Conservation (phyloP, 768 basidiomycete species). For the Kwoniella dendrophila region DNA sequence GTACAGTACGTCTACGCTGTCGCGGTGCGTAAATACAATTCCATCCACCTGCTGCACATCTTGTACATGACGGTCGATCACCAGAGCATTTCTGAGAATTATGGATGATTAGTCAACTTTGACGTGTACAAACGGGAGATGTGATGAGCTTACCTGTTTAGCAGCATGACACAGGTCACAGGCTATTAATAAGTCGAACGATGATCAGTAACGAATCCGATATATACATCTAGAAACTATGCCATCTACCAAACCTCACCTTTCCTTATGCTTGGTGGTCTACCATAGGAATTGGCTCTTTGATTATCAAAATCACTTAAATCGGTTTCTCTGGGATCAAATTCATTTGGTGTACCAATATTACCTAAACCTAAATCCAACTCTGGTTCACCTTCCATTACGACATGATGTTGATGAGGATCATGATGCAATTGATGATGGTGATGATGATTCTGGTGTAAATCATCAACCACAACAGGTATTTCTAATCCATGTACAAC, state of each 20-base stretch:
- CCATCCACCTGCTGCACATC: conserved; percentile 49
- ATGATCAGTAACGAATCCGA: not conserved
- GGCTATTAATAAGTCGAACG: conserved; percentile 15
- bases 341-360: conserved; percentile 28
- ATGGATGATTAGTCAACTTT: not conserved
- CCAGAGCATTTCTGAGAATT: conserved; percentile 47
- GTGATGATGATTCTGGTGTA: conserved; percentile 2
- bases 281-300: conserved; percentile 20
- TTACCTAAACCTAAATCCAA: conserved; percentile 30
- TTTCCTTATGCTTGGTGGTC: conserved; percentile 51
- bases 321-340: conserved; percentile 14
- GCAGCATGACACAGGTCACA: conserved; percentile 52
- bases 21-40: conserved; percentile 50
- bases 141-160: conserved; percentile 38
- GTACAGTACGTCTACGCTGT: conserved; percentile 49
- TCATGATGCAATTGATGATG: conserved; percentile 11
- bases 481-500: conserved; percentile 39
- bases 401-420: conserved; percentile 13
- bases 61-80: conserved; percentile 49
- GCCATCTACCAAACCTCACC: conserved; percentile 37
- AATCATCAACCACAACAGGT: conserved; percentile 29
- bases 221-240: not conserved
- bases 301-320: conserved; percentile 11
- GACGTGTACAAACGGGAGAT: not conserved
- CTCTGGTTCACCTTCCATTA: conserved; percentile 27